These are phyloP conservation scores for Diversispora eburnea DNA, from an alignment of 192 early-diverging fungal species.

Conservation along the genomic window DNA sequence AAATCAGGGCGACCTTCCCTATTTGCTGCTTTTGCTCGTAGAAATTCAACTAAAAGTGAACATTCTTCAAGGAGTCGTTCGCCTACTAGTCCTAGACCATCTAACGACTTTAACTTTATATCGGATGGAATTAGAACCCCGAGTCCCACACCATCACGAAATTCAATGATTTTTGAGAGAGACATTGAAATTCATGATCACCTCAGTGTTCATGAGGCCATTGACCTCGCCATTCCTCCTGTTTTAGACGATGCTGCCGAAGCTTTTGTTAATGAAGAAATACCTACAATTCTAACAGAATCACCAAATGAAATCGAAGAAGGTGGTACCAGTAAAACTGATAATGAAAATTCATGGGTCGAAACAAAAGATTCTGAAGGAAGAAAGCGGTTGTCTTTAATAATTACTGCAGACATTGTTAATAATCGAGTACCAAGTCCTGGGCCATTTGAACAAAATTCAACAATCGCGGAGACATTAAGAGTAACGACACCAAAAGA, in stretches of 20 bases:
- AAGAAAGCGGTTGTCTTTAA: slow-evolving; percentile 13
- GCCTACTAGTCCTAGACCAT: slow-evolving; percentile 27
- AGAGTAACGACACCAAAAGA: slow-evolving; percentile 24
- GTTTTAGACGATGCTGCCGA: slow-evolving; percentile 26
- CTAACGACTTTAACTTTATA: slow-evolving; percentile 12
- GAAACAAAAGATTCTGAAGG: slow-evolving; percentile 2
- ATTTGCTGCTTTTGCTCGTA: slow-evolving; percentile 25
- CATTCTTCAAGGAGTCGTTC: slow-evolving; percentile 25
- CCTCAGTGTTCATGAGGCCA: slow-evolving; percentile 28
- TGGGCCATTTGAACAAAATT: slow-evolving; percentile 21
- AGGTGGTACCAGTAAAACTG: neutral
- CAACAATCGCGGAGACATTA: slow-evolving; percentile 22
- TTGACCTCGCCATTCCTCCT: slow-evolving; percentile 31
- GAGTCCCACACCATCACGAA: slow-evolving; percentile 26
- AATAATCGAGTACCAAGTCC: slow-evolving; percentile 19
- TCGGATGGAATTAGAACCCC: slow-evolving; percentile 11
- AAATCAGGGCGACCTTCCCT: slow-evolving; percentile 18
- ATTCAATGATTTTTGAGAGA: slow-evolving; percentile 33
- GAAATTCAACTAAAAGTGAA: slow-evolving; percentile 28
- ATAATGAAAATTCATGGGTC: neutral
- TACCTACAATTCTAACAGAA: slow-evolving; percentile 12
- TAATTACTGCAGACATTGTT: neutral
- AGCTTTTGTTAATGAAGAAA: slow-evolving; percentile 27
- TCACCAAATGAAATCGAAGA: neutral
- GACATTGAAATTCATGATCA: slow-evolving; percentile 29